Base-by-base conservation (phyloP, 495 filamentous ascomycete genomes). In the Podospora australis region DNA sequence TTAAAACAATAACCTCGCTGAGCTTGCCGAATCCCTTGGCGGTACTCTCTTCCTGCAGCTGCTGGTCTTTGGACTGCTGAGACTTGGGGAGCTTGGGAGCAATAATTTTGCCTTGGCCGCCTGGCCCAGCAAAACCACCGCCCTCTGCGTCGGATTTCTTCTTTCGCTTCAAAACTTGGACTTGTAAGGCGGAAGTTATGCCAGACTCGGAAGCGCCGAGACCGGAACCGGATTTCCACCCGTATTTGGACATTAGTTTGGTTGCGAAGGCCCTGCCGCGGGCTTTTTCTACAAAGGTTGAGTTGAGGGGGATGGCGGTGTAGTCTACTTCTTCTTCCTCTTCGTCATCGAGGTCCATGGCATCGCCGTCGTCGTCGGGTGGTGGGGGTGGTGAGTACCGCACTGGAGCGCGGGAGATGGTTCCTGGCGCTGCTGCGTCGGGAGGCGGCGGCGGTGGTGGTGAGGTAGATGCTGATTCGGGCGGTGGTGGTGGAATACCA, bases 161-260 rank as follows among this genome's bases (percentile, higher is more conserved):
- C 64, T 85, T 86, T 19, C 77, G 70, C 72, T 92, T 92, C 50
- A 94, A 85, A 17, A 90, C 74, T 52, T 95, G 79, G 11, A 91
- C 88, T 40, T 81, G 80, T 22, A 97, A 67, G 3, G 90, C 86
- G 13, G 87, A 83, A 25, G 85, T 75, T 53, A 97, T 96, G 39
- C 92, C 92, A 24, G 81, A 78, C 9, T 77, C 78, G 40, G 79
- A 77, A 2, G 87, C 88, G 50, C 92, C 92, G 10, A 98, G 77
- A 2, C 92, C 92, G 36, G 82, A 76, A 17, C 94, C 94, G 53
- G 87, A 83, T 9, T 78, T 84, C 88, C 90, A 96, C 43, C 94
- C 94, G 63, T 92, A 89, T 56, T 96, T 96, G 23, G 81, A 77
- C 77, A 98, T 85, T 24, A 95, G 75, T 20, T 89, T 83, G 47